phyloP scores from a whole-genome alignment of 2,329 filamentous ascomycete species.

The Endoconidiophora laricicola region DNA sequence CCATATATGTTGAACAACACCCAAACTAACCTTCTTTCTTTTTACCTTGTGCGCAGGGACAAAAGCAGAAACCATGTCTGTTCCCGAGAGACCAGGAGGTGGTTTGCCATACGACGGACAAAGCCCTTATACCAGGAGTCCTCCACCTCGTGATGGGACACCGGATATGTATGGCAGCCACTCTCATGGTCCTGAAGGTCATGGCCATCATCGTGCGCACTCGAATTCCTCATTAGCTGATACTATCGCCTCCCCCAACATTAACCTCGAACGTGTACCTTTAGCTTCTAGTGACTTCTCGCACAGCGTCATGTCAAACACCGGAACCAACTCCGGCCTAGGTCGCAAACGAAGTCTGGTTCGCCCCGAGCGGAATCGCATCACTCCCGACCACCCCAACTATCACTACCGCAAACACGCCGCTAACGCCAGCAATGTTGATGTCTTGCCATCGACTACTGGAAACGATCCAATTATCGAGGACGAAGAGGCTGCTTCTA shows the following conservation, averaged over 20 bases:
- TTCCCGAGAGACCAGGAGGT: slow-evolving; percentile 47
- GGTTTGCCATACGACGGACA: slow-evolving; percentile 44
- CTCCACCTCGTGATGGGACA: slow-evolving; percentile 46
- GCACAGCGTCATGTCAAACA: slow-evolving; percentile 13
- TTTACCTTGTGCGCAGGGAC: slow-evolving; percentile 2
- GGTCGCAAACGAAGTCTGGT: slow-evolving; percentile 74
- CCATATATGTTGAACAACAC: neutral
- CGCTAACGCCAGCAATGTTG: slow-evolving; percentile 83
- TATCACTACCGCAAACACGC: slow-evolving; percentile 94
- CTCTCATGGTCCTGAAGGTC: slow-evolving; percentile 25
- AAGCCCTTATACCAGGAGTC: slow-evolving; percentile 49
- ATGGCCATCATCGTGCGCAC: slow-evolving; percentile 36
- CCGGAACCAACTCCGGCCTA: slow-evolving; percentile 22
- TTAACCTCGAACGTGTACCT: slow-evolving; percentile 39
- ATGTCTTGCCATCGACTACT: slow-evolving; percentile 74
- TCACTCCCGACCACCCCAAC: slow-evolving; percentile 77
- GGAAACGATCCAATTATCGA: slow-evolving; percentile 81
- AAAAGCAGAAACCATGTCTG: slow-evolving; percentile 33
- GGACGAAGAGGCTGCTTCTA: slow-evolving; percentile 43
- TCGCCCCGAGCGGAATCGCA: slow-evolving; percentile 70
- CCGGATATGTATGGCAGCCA: slow-evolving; percentile 56
- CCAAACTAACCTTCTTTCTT: neutral
- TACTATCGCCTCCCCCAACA: slow-evolving; percentile 37
- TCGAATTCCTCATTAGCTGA: slow-evolving; percentile 43
- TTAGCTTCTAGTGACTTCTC: slow-evolving; percentile 29